These are phyloP conservation scores for Cystoderma amianthinum DNA, from an alignment of 768 basidiomycete genomes.

Conservation along the genomic window DNA sequence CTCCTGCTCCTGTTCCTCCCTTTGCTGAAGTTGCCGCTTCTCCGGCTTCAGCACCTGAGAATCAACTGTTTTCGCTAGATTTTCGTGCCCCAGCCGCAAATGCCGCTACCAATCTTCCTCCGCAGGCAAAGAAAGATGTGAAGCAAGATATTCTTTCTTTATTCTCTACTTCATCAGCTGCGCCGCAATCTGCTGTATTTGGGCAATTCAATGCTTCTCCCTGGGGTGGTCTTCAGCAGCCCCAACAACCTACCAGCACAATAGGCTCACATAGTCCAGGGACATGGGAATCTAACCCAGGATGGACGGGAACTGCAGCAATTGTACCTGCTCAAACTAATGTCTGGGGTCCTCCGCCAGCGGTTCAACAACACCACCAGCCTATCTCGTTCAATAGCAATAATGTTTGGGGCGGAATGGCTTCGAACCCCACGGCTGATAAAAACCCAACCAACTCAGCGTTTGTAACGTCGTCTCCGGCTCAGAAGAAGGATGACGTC, in stretches of 20 bases:
- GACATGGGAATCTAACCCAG: constrained; percentile 62
- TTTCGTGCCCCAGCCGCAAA: constrained; percentile 57
- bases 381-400: constrained; percentile 39
- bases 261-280: constrained; percentile 46
- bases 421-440: constrained; percentile 17
- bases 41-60: constrained; percentile 28
- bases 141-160: constrained; percentile 85
- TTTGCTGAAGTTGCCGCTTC: constrained; percentile 20
- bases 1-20: constrained; percentile 20
- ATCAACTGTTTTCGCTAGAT: constrained; percentile 81
- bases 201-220: constrained; percentile 25
- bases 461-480: constrained; percentile 24
- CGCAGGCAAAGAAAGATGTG: constrained; percentile 53
- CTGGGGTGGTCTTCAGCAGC: constrained; percentile 22
- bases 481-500: constrained; percentile 63
- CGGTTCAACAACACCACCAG: constrained; percentile 18
- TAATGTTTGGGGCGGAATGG: constrained; percentile 58
- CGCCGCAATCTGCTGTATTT: constrained; percentile 23
- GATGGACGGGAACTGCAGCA: constrained; percentile 56
- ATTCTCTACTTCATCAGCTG: constrained; percentile 46
- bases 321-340: constrained; percentile 29
- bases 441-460: constrained; percentile 18
- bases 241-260: constrained; percentile 36
- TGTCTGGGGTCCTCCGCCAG: constrained; percentile 25
- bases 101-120: constrained; percentile 16